Base-by-base conservation (phyloP, 179 eudicot genomes). In the Amaranthus tricolor region DNA sequence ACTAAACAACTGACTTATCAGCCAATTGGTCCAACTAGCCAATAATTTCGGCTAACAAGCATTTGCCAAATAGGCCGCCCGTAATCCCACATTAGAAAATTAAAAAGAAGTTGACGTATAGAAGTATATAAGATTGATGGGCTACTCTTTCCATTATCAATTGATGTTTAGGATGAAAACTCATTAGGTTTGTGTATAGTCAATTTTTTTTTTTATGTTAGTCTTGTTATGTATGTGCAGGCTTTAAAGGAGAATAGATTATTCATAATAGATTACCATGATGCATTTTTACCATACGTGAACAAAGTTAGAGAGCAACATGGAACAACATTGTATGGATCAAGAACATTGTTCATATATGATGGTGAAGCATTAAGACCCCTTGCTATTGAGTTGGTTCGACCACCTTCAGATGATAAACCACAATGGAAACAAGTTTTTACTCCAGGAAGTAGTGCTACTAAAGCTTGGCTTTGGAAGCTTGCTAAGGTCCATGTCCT, bases 391-490 rank as follows among this genome's bases (percentile, higher is more conserved):
- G 93, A 90, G 80, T 74, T 89, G 10, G 72, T 82, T 48, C 80
- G 86, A 11, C 93, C 93, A 19, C 89, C 86, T 0, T 0, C 44
- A 0, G 76, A 76, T 9, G 86, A 65, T 0, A 85, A 82, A 73
- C 84, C 86, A 4, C 87, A 82, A 44, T 90, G 90, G 91, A 87
- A 75, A 74, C 71, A 83, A 77, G 93, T 74, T 0, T 89, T 60
- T 73, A 71, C 76, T 2, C 93, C 89, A 0, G 6, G 67, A 50
- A 66, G 79, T 70, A 77, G 83, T 44, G 80, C 88, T 57, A 87
- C 93, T 0, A 60, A 64, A n/a, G 54, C 48, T 21, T 92, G 97
- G 97, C 87, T 92, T 49, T 92, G 97, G 96, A 85, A 82, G 77
- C 77, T 90, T 9, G 95, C 97, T 15, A 92, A 91, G 75, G 81